Percentiles rank a stretch among this genome's conserved stretches.
phyloP scores from a whole-genome alignment of 106 monocot genomes.

The Acorus gramineus region DNA sequence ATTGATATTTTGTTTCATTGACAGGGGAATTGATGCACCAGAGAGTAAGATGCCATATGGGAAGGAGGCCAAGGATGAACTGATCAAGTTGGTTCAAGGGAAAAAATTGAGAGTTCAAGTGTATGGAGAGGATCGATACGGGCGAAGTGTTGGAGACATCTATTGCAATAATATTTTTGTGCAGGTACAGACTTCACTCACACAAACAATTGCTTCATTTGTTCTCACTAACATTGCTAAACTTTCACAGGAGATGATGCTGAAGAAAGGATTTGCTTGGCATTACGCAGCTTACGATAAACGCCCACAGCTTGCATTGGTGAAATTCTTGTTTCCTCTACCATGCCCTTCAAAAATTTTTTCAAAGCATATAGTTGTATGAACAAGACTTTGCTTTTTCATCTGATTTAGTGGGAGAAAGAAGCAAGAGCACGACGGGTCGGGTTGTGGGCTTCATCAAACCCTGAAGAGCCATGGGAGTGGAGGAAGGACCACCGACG shows the following conservation, averaged over 20 bases:
- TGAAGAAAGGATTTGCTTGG: conserved; percentile 74
- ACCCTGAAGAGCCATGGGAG: conserved; percentile 96
- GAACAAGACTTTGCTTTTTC: too few relatives aligned
- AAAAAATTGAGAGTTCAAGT: conserved; percentile 46
- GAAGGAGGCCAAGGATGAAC: conserved; percentile 71
- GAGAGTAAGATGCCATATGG: conserved; percentile 86
- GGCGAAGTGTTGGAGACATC: conserved; percentile 73
- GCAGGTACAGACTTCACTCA: conserved; percentile 32
- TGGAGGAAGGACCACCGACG: conserved; percentile 43
- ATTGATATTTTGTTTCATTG: not conserved
- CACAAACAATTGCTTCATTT: not conserved
- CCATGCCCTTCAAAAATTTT: not conserved
- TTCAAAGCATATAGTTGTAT: too few relatives aligned
- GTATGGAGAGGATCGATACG: conserved; percentile 56
- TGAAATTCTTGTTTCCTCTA: conserved; percentile 7
- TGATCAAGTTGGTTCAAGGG: conserved; percentile 61
- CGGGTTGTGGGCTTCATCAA: conserved; percentile 63
- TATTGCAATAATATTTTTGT: conserved; percentile 60
- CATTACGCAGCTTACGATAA: conserved; percentile 79
- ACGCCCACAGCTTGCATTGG: conserved; percentile 60
- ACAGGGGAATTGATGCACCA: conserved; percentile 92
- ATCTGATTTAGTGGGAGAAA: conserved; percentile 59
- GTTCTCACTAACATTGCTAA: not conserved
- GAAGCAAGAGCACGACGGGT: conserved; percentile 46
- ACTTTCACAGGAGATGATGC: conserved; percentile 60